Evolutionary conservation across 257 asterid species (phyloP).

Genomic region (Lycium ferocissimum): DNA sequence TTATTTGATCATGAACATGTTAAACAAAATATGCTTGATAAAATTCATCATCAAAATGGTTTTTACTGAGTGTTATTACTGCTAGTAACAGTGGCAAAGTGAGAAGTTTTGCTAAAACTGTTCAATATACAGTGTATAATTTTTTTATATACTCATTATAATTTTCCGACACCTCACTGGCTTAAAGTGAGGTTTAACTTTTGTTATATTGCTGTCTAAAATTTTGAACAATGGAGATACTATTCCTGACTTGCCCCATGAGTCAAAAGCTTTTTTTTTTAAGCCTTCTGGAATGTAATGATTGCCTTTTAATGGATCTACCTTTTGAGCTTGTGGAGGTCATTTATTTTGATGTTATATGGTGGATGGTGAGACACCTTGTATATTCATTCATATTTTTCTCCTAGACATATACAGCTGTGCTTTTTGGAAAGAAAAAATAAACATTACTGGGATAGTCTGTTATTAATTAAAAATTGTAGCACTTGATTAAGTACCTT

Average conservation of each 20-base stretch:
- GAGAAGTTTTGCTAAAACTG: background rate
- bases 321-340: slow-evolving; percentile 34
- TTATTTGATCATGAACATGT: background rate
- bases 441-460: slow-evolving; percentile 17
- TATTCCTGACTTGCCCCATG: slow-evolving; percentile 36
- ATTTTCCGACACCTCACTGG: background rate
- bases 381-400: background rate
- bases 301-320: slow-evolving; percentile 34
- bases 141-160: background rate
- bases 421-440: background rate
- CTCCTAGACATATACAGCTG: background rate
- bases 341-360: slow-evolving; percentile 28
- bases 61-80: background rate
- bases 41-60: background rate
- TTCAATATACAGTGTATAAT: background rate
- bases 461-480: background rate
- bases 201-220: slow-evolving; percentile 26
- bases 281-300: slow-evolving; percentile 28
- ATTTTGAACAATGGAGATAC: slow-evolving; percentile 1
- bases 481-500: background rate
- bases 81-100: background rate
- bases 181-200: background rate
- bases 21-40: too few species aligned
- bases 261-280: slow-evolving; percentile 31
- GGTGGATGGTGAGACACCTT: slow-evolving; percentile 23